Conservation (phyloP, 257 asterid genomes). For the Solanum ossicruentum region DNA sequence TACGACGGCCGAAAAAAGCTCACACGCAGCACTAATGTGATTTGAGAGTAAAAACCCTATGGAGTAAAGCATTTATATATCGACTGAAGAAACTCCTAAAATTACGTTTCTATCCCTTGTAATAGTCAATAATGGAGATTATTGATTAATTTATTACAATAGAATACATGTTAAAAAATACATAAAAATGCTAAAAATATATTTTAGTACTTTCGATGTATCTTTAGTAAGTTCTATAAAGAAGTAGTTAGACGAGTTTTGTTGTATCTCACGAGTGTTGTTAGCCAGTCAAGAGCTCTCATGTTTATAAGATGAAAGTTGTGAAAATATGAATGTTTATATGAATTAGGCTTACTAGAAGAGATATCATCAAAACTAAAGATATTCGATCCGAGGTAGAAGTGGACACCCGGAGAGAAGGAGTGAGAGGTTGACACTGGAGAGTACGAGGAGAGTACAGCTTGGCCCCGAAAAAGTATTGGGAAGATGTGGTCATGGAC, state of each 20-base stretch:
- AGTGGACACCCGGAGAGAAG: not conserved
- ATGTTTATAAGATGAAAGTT: not conserved
- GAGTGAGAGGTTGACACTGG: not conserved
- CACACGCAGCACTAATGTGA: not conserved
- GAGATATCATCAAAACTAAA: not conserved
- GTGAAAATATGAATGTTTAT: not conserved
- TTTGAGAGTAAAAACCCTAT: not conserved
- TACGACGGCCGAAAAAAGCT: not conserved
- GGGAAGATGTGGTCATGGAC: not conserved
- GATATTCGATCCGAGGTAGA: fast-evolving
- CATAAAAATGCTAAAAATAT: not conserved
- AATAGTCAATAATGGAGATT: not conserved
- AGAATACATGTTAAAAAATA: not conserved
- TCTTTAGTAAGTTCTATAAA: not conserved
- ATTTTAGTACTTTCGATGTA: no score
- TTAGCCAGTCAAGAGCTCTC: not conserved
- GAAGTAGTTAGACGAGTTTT: not conserved
- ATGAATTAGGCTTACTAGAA: not conserved
- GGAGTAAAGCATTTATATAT: no score
- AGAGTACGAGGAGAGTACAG: fast-evolving
- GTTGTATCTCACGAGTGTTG: fast-evolving
- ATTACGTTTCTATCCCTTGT: not conserved
- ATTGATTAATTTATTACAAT: no score
- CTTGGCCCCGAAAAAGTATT: not conserved
- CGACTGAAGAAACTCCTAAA: not conserved